Base-by-base conservation (phyloP, 306 rosid genomes). In the Urtica urens region DNA sequence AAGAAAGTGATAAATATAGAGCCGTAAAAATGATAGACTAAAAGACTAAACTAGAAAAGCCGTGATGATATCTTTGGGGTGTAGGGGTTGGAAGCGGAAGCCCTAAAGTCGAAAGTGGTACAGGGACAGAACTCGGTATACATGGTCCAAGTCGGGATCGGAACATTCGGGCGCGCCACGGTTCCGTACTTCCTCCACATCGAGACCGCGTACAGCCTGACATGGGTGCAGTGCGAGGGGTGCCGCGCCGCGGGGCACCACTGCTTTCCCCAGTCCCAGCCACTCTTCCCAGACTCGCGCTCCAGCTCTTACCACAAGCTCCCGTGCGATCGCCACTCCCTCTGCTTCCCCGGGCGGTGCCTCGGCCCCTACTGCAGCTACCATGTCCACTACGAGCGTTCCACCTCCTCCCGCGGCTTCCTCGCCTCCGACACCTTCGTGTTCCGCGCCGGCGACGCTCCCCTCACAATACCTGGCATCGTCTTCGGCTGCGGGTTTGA, bases 141-240 rank as follows among this genome's bases (percentile, higher is more conserved):
- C 49, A 44, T 38, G 10, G 58, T 34, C 13, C 35, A 53, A 53
- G 47, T 35, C 1, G n/a, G 24, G 46, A 37, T 53, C 5, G 45
- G 58, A 23, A 37, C 58, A 53, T 53, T 53, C 9, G 9, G 31
- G 6, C 4, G 35, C 2, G 23, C 38, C 6, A 3, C 46, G 3
- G 2, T 53, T 9, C 10, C 44, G 2, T 1, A 18, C 55, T 50
- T 27, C 10, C 55, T 50, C 3, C 12, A 15, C 23, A 22, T 38
- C 23, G 58, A 53, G 14, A 38, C 46, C 0, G 46, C 28, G 5
- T 35, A 46, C 38, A 11, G 3, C 22, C 58, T 53, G 4, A 53
- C 26, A 2, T 25, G 47, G 25, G 25, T 8, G 24, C 46, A 52
- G 23, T 30, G 57, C 13, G 21, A 35, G 23, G 45, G 13, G 9